Evolutionary conservation across 2,329 filamentous ascomycete genomes (phyloP).

Genomic region (Aspergillus ochraceus): DNA sequence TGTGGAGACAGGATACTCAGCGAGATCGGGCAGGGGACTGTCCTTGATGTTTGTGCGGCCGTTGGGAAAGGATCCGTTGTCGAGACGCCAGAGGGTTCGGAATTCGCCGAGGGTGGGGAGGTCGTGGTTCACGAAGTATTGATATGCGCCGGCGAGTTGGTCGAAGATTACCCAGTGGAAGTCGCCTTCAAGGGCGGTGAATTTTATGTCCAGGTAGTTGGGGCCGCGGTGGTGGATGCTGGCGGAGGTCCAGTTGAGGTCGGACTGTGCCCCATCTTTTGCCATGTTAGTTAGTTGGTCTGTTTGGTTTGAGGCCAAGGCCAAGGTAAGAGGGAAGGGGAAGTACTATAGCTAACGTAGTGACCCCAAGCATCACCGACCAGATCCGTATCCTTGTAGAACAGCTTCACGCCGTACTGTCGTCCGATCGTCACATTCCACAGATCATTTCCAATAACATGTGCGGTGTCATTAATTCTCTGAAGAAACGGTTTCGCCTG

Average conservation of each 20-base stretch:
- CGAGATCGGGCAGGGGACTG: conserved; percentile 45
- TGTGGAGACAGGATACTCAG: conserved; percentile 45
- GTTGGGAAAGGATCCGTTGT: conserved; percentile 50
- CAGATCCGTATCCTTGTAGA: conserved; percentile 44
- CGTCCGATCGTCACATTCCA: conserved; percentile 45
- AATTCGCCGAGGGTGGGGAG: conserved; percentile 53
- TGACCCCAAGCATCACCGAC: conserved; percentile 44
- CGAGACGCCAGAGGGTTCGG: conserved; percentile 52
- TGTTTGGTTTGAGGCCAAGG: neutral
- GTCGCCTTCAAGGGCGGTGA: conserved; percentile 49
- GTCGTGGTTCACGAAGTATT: conserved; percentile 55
- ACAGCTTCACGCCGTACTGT: conserved; percentile 42
- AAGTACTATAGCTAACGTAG: conserved; percentile 48
- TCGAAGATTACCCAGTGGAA: conserved; percentile 56
- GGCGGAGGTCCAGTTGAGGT: conserved; percentile 51
- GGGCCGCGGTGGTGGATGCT: conserved; percentile 41
- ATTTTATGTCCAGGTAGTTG: conserved; percentile 51
- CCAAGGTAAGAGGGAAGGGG: neutral
- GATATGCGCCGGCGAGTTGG: conserved; percentile 54
- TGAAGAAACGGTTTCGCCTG: conserved; percentile 14
- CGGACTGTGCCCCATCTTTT: conserved; percentile 48
- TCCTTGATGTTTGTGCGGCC: conserved; percentile 50
- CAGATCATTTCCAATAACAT: conserved; percentile 38
- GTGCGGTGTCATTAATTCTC: conserved; percentile 11
- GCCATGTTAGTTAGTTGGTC: neutral